phyloP scores from a whole-genome alignment of 371 early-diverging fungal species.

The Quaeritorhiza haematococci region DNA sequence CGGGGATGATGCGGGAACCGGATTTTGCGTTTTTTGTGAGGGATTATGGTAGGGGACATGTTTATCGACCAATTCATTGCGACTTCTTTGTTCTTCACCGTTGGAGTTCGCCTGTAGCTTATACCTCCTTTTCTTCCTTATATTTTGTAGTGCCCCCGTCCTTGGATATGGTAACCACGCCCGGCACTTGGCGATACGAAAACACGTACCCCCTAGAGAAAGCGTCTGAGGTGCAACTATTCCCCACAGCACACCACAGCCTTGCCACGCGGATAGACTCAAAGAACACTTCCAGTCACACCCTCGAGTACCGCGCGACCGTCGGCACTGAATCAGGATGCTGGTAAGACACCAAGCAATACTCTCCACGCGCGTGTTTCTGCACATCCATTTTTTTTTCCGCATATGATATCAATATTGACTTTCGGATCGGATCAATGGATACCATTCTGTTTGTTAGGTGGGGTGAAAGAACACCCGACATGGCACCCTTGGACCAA shows the following conservation, averaged over 20 bases:
- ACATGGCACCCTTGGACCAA: neutral
- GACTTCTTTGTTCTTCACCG: too few species aligned
- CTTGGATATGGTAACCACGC: neutral
- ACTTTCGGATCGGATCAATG: too few species aligned
- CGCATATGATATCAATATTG: too few species aligned
- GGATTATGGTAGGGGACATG: neutral
- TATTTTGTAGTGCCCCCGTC: neutral
- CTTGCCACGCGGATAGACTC: neutral
- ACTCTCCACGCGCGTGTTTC: too few species aligned
- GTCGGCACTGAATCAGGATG: neutral
- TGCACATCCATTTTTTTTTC: too few species aligned
- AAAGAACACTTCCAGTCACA: too few species aligned
- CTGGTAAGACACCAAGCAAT: too few species aligned
- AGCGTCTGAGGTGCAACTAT: neutral
- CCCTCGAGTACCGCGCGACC: neutral
- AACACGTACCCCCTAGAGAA: too few species aligned
- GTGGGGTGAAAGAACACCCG: neutral
- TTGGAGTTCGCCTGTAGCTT: too few species aligned
- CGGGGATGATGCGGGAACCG: neutral
- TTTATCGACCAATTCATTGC: neutral
- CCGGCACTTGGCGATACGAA: neutral
- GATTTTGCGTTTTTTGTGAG: neutral
- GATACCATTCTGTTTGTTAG: too few species aligned
- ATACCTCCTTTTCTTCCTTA: too few species aligned
- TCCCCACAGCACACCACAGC: neutral